phyloP scores from a whole-genome alignment of 2,329 filamentous ascomycete species.

The Fonsecaea monophora region DNA sequence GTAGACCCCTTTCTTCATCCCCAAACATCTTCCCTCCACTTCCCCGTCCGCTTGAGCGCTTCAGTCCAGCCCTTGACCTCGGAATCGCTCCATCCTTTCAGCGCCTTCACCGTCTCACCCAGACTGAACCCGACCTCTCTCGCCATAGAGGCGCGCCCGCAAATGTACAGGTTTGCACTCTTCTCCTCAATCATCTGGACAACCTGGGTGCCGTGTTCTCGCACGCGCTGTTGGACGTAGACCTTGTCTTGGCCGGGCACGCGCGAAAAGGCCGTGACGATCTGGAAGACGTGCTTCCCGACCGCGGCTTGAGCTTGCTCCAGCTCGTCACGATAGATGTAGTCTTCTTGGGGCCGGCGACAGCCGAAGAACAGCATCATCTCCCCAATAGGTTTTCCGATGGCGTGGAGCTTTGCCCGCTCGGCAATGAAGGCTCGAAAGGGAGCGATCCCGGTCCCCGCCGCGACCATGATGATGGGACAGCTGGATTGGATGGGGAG shows the following conservation, averaged over 20 bases:
- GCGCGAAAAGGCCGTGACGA: constrained; percentile 26
- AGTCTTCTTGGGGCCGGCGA: constrained; percentile 48
- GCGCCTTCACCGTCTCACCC: constrained; percentile 41
- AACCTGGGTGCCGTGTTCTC: constrained; percentile 2
- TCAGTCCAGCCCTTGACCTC: constrained; percentile 57
- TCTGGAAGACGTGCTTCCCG: constrained; percentile 26
- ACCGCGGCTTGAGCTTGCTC: constrained; percentile 3
- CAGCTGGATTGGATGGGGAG: constrained; percentile 38
- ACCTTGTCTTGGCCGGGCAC: constrained; percentile 23
- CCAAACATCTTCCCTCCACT: constrained; percentile 64
- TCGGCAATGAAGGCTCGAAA: constrained; percentile 17
- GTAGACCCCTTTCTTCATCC: constrained; percentile 41
- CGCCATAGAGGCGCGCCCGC: constrained; percentile 28
- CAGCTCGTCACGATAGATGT: constrained; percentile 43
- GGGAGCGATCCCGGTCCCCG: constrained; percentile 42
- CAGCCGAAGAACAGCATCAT: constrained; percentile 55
- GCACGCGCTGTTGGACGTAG: constrained; percentile 24
- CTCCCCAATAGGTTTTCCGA: constrained; percentile 38
- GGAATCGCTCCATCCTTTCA: constrained; percentile 50
- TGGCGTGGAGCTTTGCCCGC: constrained; percentile 9
- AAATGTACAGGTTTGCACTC: constrained; percentile 28
- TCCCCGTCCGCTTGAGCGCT: constrained; percentile 57
- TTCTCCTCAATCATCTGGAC: constrained; percentile 22
- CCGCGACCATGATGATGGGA: constrained; percentile 40
- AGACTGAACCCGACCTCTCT: constrained; percentile 47